Conservation (phyloP, 2,329 filamentous ascomycete genomes). For the Botryosphaeria dothidea region DNA sequence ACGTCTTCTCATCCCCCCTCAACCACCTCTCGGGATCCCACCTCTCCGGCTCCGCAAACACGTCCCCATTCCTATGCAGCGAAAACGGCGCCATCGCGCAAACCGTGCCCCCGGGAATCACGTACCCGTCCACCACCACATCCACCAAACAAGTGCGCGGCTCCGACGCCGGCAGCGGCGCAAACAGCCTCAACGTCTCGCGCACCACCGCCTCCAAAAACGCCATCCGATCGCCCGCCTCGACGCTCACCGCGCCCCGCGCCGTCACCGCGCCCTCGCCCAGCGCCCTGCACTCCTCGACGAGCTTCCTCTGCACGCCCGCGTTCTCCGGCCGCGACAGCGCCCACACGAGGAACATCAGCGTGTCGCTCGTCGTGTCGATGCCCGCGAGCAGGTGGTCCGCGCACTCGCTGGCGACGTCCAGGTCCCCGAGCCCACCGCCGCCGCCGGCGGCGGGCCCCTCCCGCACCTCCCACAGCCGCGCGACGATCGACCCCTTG, state of each 20-base stretch:
- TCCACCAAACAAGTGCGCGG: conserved; percentile 37
- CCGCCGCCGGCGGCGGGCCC: no score
- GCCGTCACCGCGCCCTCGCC: conserved; percentile 26
- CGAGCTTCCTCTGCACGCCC: conserved; percentile 47
- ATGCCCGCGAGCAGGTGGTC: conserved; percentile 58
- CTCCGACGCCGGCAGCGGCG: conserved; percentile 54
- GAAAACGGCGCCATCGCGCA: conserved; percentile 43
- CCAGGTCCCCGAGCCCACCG: conserved; percentile 35
- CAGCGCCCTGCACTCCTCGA: conserved; percentile 43
- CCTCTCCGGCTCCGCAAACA: conserved; percentile 30
- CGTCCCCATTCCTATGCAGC: conserved; percentile 36
- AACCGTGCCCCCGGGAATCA: conserved; percentile 36
- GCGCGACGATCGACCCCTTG: conserved; percentile 9
- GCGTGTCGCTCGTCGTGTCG: conserved; percentile 54
- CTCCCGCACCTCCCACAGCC: not conserved
- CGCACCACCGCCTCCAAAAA: conserved; percentile 54
- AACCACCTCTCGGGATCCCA: conserved; percentile 40
- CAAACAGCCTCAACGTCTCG: conserved; percentile 52
- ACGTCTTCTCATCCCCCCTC: not conserved
- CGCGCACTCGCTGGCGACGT: conserved; percentile 55
- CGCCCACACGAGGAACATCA: conserved; percentile 54
- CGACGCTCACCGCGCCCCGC: conserved; percentile 28
- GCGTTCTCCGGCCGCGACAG: conserved; percentile 48
- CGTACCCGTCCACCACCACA: conserved; percentile 36
- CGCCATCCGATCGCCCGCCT: conserved; percentile 41